Conservation (phyloP, 371 early-diverging fungal species). For the Mortierella sp. region DNA sequence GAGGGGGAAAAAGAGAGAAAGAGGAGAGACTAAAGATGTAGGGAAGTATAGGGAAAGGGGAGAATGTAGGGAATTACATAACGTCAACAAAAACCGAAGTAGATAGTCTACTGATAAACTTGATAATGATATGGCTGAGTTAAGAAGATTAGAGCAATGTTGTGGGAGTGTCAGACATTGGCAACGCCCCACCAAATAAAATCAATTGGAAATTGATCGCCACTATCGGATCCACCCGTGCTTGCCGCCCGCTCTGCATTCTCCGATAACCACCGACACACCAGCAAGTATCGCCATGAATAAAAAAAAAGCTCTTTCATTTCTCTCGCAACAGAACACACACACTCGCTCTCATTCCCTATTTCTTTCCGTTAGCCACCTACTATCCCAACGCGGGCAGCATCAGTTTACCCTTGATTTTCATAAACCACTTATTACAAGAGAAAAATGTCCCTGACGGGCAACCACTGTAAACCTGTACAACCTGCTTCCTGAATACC, state of each 20-base stretch:
- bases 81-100: neutral
- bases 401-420: no score
- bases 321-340: no score
- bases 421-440: no score
- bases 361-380: no score
- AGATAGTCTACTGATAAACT: neutral
- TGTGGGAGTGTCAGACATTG: neutral
- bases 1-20: conserved; percentile 3
- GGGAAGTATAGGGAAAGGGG: neutral
- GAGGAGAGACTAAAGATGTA: neutral
- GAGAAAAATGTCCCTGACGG: no score
- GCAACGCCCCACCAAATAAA: conserved; percentile 6
- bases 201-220: neutral
- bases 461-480: no score
- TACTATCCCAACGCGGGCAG: no score
- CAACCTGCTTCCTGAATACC: no score
- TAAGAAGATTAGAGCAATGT: neutral
- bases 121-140: conserved; percentile 1
- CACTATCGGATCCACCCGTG: neutral
- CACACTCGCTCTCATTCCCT: no score
- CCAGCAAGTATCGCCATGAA: neutral
- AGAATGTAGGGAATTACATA: neutral
- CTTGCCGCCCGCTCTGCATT: conserved; percentile 3
- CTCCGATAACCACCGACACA: conserved; percentile 11
- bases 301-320: no score